Evolutionary conservation across 805 yeast species (phyloP), one percentile per base, ranked within the genome.

Genomic region (Lachancea waltii): DNA sequence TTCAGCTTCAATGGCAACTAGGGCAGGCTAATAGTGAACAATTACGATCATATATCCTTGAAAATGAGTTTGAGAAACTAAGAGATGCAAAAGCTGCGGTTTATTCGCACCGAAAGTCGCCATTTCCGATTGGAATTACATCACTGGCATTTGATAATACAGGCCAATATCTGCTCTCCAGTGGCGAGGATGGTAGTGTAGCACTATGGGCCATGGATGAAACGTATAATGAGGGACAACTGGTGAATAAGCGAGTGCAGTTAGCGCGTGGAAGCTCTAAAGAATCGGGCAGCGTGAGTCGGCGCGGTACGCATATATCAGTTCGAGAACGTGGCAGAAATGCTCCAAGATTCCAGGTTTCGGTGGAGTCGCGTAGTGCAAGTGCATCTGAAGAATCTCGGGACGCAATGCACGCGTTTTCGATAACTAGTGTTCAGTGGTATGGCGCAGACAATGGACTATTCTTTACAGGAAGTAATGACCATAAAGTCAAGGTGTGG

Each of bases 371-470:
- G 14, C 15, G 33, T 18, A 14, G n/a, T 14, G 16, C 21, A 7
- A 29, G 13, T 15, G 14, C 29, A 6, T 7, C n/a, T 9, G 26
- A 17, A 4, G 21, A 15, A 8, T 18, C 28, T 11, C 36, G 19
- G 13, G 36, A n/a, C n/a, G 35, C 25, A 17, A 19, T 7, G 19
- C 97, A 89, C 53, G 56, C 63, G 14, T 85, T 69, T 55, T 95
- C 95, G 0, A 68, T 89, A 0, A 82, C 95, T 0, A 62, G 74
- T 11, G 65, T 85, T 1, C 67, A 71, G 49, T 89, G 97, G 97
- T 90, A 95, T 90, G 87, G 92, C 0, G 64, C 65, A 31, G 97
- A 89, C 58, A 76, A 79, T 23, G 96, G 95, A 1, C 70, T 89
- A 79, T 87, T 86, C 63, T 69, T 86, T 14, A 73, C 86, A 3